Percentiles rank a stretch among this genome's conserved stretches.
Evolutionary conservation across 1,284 basidiomycete species (phyloP).

Genomic region (Ustilago xerochloae): DNA sequence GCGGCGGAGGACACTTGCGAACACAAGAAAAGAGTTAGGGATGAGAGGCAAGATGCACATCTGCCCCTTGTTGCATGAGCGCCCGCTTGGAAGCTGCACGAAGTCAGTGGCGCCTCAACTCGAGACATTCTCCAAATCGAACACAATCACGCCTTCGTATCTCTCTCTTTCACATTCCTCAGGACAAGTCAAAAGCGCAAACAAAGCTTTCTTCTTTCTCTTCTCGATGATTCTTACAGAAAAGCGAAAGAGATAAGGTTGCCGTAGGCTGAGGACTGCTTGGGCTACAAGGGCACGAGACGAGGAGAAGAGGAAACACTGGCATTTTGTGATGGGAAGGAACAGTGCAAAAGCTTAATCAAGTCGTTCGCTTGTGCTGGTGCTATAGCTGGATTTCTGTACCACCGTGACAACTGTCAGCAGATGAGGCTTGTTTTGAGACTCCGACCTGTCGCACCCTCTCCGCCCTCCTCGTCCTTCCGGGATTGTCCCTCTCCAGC

Average conservation of each 20-base stretch:
- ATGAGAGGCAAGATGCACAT: background rate
- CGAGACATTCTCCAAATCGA: no score
- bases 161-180: background rate
- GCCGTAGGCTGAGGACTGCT: background rate
- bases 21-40: no score
- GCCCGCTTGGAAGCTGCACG: no score
- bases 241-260: background rate
- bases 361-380: no score
- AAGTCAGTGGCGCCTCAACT: no score
- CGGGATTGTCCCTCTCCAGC: background rate
- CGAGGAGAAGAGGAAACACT: background rate
- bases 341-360: no score
- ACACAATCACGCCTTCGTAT: no score
- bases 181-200: background rate
- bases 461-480: background rate
- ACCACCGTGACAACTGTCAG: slow-evolving; percentile 4
- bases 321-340: no score
- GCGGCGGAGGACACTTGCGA: background rate
- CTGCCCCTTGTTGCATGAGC: background rate
- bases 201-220: background rate
- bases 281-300: no score
- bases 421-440: slow-evolving; percentile 2
- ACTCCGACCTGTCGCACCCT: background rate
- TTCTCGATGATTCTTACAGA: background rate
- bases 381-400: no score